Evolutionary conservation across 805 yeast species (phyloP), one percentile per base, ranked within the genome.

Genomic region (Myxozyma kluyveri): DNA sequence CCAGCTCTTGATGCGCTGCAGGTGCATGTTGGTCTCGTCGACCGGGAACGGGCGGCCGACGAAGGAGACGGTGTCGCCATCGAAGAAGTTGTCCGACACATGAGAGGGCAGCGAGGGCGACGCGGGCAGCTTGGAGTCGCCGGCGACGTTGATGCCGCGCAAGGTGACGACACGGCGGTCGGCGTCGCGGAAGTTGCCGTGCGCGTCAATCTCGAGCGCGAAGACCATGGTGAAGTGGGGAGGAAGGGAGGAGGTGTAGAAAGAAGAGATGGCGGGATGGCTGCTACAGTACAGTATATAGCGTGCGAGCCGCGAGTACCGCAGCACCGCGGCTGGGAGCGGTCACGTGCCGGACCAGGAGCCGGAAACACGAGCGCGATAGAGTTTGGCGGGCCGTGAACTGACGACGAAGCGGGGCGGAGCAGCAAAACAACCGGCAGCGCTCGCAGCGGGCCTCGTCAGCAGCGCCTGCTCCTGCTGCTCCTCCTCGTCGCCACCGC

Each of bases 111-210:
- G 47, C n/a, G 59, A 54, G 0, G 96, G 95, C 1, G 51, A 60
- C 1, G 72, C 62, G 0, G 97, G 97, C 45, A 80, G 69, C 65
- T 89, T 89, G 59, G 84, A 74, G 31, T 83, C 78, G 0, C 86
- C 83, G 57, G 88, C 95, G 19, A 89, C 66, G 65, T 90, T 89
- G 56, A 89, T 84, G 1, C 97, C 97, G 60, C 84, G 81, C 27
- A 89, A 69, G 10, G 76, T 74, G 10, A 88, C 71, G n/a, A 72
- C 72, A 38, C 93, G 71, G 1, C 88, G 88, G 1, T 76, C 56
- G 0, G 60, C 54, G 56, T 81, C 80, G 2, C 79, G 69, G 65
- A 90, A 81, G 52, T 77, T 47, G 14, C 59, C 59, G 4, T 29
- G 29, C 12, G 47, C 10, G 50, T 55, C 59, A 6, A 55, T 55